Base-by-base conservation (phyloP, 140 eudicot species). In the Stevia rebaudiana region DNA sequence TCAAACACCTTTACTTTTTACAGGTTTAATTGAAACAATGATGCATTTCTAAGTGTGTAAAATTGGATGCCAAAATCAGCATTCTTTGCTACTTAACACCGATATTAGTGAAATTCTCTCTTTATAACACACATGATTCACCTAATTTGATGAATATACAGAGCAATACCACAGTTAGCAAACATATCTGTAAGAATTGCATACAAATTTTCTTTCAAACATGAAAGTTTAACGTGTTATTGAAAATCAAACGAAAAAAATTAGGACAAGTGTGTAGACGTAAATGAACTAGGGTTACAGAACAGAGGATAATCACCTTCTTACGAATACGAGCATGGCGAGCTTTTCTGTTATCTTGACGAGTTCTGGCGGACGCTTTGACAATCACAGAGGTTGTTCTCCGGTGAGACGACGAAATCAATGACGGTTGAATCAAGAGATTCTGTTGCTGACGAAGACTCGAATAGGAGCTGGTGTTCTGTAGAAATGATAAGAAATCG, bases 311-410 rank as follows among this genome's bases (percentile, higher is more conserved):
- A 1, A 1, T 13, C 37, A 82, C 97, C 97, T 89, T 86, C 85
- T 89, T 89, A 22, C 97, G 90, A 36, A 89, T 71, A 68, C 97
- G 95, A 66, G 53, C 13, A 73, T 89, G 97, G 35, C 97, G 95
- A 43, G 91, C 89, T 69, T 73, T 64, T 35, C 97, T 61, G 86
- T 86, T 76, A 41, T 83, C 83, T 63, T 81, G 72, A 11, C 95
- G 75, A 67, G 92, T 86, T 75, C 67, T 47, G 50, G 80, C 51
- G 52, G 77, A 59, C n/a, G 91, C 86, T 71, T 70, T 72, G n/a
- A 89, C 75, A 35, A 65, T 53, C 37, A 73, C 73, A 23, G 85
- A 68, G 25, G 52, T 50, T 51, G 35, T 68, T 75, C 16, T 61
- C 74, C 69, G 40, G 11, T 49, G 63, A 69, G 65, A 53, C 30